Evolutionary conservation across 139 green algal genomes (phyloP).

Genomic region (Haematococcus lacustris): DNA sequence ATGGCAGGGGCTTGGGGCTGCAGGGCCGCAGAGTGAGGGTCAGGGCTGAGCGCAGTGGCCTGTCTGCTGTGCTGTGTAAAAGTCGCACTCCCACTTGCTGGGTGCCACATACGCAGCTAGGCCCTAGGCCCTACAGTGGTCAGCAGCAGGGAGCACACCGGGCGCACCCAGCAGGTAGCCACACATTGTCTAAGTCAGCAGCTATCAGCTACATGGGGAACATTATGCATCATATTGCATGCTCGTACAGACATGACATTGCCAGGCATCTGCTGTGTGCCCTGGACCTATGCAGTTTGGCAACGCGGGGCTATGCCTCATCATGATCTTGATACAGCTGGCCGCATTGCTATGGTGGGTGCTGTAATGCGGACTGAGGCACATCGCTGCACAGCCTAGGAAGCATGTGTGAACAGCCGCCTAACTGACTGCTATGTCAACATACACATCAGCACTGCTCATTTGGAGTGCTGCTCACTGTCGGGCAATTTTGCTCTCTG

Average conservation of each 20-base stretch:
- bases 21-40: background rate
- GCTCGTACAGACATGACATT: background rate
- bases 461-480: no score
- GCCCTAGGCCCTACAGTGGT: background rate
- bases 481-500: no score
- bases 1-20: background rate
- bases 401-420: no score
- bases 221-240: background rate
- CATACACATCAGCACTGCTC: no score
- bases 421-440: no score
- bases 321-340: constrained; percentile 30
- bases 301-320: constrained; percentile 20
- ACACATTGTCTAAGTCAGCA: background rate
- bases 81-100: background rate
- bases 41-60: background rate
- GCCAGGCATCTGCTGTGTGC: background rate
- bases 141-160: background rate
- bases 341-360: constrained; percentile 23
- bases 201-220: background rate
- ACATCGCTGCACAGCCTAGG: no score
- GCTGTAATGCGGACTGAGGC: no score
- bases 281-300: background rate
- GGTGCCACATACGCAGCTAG: background rate
- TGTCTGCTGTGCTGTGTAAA: background rate
- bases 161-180: background rate